A percentile compares a stretch with the other conserved stretches of the same genome.
Conservation (phyloP, 495 filamentous ascomycete species). For the Astrocystis sublimbata region DNA sequence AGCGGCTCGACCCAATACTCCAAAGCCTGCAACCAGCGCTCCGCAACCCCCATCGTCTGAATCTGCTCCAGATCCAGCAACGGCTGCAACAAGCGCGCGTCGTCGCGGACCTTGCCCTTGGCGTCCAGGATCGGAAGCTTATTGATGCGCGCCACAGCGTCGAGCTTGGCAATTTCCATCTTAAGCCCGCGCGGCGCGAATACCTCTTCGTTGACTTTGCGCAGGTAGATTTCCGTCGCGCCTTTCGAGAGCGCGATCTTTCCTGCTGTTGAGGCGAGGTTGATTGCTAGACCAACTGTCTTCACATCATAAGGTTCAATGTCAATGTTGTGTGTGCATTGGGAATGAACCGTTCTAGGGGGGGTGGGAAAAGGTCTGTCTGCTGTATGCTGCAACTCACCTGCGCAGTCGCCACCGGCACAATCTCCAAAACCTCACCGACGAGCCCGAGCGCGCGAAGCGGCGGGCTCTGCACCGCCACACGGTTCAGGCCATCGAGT, state of each 20-base stretch:
- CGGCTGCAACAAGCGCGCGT: neutral
- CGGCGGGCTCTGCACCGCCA: constrained; percentile 7
- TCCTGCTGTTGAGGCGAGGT: neutral
- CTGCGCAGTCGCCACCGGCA: neutral
- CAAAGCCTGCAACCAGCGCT: constrained; percentile 1
- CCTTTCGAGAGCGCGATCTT: neutral
- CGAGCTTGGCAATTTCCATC: constrained; percentile 5
- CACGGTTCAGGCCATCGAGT: constrained; percentile 4
- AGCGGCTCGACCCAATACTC: neutral
- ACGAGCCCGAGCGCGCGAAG: constrained; percentile 1
- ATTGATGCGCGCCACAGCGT: constrained; percentile 1
- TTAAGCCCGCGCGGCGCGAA: constrained; percentile 6
- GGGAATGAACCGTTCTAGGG: too few relatives aligned
- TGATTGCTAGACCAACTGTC: neutral
- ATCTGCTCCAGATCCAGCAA: constrained; percentile 1
- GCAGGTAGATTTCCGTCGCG: constrained; percentile 1
- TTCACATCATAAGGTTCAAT: too few relatives aligned
- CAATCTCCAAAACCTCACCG: neutral
- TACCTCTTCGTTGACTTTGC: neutral
- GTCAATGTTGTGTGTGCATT: too few relatives aligned
- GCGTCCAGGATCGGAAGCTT: neutral
- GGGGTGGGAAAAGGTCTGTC: too few relatives aligned
- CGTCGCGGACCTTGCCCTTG: neutral
- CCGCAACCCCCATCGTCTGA: neutral
- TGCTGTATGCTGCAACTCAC: too few relatives aligned